Conservation (phyloP, 192 early-diverging fungal genomes). For the Coemansia sp. region DNA sequence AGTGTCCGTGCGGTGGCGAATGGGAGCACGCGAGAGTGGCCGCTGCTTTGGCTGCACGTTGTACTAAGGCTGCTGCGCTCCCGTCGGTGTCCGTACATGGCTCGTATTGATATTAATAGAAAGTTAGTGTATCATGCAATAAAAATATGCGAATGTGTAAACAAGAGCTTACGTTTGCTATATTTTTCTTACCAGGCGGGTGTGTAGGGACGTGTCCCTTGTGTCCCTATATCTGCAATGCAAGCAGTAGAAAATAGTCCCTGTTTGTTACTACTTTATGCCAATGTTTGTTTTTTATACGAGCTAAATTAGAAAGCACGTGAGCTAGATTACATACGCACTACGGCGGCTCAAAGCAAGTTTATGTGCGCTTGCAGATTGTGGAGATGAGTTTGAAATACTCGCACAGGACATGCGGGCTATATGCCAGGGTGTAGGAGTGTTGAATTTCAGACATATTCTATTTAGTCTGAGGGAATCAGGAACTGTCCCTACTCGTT, state of each 20-base stretch:
- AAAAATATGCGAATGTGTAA: not conserved
- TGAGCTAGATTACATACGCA: no score
- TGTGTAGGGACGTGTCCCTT: not conserved
- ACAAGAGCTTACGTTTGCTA: not conserved
- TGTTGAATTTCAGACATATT: no score
- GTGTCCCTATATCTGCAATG: not conserved
- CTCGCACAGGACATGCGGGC: no score
- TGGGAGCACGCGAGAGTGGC: slow-evolving; percentile 37
- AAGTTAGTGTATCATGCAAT: not conserved
- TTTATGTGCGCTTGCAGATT: no score
- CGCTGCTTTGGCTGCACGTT: slow-evolving; percentile 37
- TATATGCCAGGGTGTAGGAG: no score
- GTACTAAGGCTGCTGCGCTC: slow-evolving; percentile 45
- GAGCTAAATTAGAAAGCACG: not conserved
- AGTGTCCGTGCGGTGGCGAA: slow-evolving; percentile 39
- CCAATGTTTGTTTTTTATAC: not conserved
- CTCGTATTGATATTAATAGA: not conserved
- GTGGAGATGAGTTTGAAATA: no score
- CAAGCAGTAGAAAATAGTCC: not conserved
- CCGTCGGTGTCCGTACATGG: slow-evolving; percentile 19
- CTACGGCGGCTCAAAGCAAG: no score
- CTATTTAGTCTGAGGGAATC: no score
- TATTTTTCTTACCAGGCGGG: not conserved
- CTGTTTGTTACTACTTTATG: not conserved
- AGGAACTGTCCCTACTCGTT: no score